phyloP scores from a whole-genome alignment of 2,329 filamentous ascomycete genomes.

The Alternaria infectoria region DNA sequence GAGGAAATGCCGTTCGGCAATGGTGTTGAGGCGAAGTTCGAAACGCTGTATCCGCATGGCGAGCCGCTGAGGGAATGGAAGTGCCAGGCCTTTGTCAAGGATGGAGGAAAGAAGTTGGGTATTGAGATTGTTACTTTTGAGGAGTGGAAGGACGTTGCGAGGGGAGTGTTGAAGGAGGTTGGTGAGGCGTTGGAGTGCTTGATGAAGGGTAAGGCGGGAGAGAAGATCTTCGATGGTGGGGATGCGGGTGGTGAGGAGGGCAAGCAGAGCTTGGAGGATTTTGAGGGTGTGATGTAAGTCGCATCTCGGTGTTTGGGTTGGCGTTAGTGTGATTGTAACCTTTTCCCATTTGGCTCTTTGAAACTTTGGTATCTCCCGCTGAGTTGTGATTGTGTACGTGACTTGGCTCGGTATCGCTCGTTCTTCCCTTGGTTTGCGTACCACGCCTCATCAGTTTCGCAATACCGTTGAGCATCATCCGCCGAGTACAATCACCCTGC shows the following conservation, averaged over 20 bases:
- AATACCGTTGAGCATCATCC: not conserved
- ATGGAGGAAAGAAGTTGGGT: conserved; percentile 58
- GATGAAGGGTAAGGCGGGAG: conserved; percentile 21
- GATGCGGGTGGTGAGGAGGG: not conserved
- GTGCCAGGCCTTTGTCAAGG: conserved; percentile 63
- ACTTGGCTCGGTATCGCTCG: not conserved
- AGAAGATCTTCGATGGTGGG: conserved; percentile 26
- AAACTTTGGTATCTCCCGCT: not conserved
- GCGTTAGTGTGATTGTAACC: not conserved
- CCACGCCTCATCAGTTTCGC: not conserved
- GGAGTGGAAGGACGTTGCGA: conserved; percentile 61
- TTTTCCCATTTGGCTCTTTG: not conserved
- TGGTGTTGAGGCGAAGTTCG: conserved; percentile 49
- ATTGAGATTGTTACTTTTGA: conserved; percentile 67
- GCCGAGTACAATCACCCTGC: not conserved
- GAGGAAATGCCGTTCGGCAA: conserved; percentile 58
- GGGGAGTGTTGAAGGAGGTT: conserved; percentile 56
- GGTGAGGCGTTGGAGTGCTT: conserved; percentile 35
- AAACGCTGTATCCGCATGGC: conserved; percentile 62
- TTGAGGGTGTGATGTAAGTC: conserved; percentile 29
- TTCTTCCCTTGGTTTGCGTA: not conserved
- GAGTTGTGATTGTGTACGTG: not conserved
- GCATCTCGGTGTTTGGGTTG: not conserved
- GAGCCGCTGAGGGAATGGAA: conserved; percentile 58
- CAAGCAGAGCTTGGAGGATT: conserved; percentile 21